Evolutionary conservation across 345 rosid species (phyloP).

Genomic region (Murraya koenigii): DNA sequence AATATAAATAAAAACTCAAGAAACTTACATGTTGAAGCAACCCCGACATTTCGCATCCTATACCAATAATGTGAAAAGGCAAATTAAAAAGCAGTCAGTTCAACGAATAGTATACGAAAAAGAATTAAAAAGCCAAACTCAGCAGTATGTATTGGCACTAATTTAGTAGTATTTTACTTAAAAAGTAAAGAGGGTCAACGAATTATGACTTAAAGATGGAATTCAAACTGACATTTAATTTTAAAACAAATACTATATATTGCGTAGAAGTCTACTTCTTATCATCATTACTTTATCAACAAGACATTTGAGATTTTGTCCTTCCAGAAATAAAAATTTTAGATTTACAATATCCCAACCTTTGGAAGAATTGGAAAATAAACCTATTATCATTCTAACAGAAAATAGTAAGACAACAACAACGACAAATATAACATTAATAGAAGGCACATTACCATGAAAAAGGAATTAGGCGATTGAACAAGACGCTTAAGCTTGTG

Average conservation of each 20-base stretch:
- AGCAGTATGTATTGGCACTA: not conserved
- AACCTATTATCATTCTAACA: not conserved
- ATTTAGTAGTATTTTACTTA: not conserved
- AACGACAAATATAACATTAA: not conserved
- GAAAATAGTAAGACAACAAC: not conserved
- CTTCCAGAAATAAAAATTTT: not conserved
- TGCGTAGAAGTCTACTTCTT: not conserved
- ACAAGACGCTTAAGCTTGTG: conserved; percentile 86
- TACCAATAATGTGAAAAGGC: conserved; percentile 1
- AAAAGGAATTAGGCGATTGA: conserved; percentile 68
- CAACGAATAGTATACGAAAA: not conserved
- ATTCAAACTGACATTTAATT: not conserved
- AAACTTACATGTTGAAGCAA: conserved; percentile 67
- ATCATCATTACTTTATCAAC: not conserved
- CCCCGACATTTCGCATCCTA: conserved; percentile 84
- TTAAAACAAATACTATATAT: not conserved
- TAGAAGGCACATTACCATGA: conserved; percentile 41
- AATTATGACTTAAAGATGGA: not conserved
- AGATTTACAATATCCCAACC: not conserved
- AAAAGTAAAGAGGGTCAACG: not conserved
- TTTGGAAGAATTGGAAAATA: not conserved
- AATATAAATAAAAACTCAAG: not conserved
- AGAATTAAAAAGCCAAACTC: not conserved
- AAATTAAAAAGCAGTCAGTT: not conserved
- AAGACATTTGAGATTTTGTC: not conserved